Evolutionary conservation across 2,329 filamentous ascomycete genomes (phyloP).

Genomic region (Emmonsiellopsis sp.): DNA sequence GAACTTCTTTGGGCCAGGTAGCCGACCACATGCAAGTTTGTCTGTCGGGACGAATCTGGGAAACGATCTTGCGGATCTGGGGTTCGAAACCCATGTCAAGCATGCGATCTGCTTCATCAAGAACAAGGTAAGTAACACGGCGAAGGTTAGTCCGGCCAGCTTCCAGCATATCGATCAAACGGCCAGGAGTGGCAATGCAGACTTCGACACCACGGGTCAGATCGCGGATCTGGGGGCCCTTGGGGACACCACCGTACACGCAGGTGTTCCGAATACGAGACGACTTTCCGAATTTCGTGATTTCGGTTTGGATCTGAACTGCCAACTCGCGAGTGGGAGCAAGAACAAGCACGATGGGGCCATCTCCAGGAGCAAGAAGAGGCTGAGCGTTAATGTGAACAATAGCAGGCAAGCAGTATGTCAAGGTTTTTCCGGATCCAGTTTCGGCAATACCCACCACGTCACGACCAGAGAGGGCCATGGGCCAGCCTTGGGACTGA

Average conservation of each 20-base stretch:
- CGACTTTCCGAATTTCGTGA: constrained; percentile 96
- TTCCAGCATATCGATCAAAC: constrained; percentile 97
- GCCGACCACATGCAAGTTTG: constrained; percentile 99
- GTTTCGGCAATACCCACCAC: constrained; percentile 99
- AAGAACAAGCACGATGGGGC: constrained; percentile 91
- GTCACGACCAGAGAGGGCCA: constrained; percentile 95
- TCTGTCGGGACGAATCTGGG: constrained; percentile 94
- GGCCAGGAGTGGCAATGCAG: constrained; percentile 94
- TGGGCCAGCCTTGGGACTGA: constrained; percentile 97
- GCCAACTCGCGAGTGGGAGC: constrained; percentile 96
- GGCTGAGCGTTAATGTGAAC: constrained; percentile 99
- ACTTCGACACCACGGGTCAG: constrained; percentile 93
- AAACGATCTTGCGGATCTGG: constrained; percentile 97
- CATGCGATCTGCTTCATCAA: constrained; percentile 99
- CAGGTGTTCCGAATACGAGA: constrained; percentile 98
- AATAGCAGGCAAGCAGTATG: constrained; percentile 94
- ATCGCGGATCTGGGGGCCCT: constrained; percentile 93
- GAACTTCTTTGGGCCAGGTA: constrained; percentile 98
- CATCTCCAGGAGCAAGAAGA: constrained; percentile 86
- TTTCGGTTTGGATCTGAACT: constrained; percentile 97
- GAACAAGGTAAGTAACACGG: constrained; percentile 93
- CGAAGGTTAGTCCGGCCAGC: constrained; percentile 96
- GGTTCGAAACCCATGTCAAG: constrained; percentile 99
- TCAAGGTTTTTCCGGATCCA: constrained; percentile 96
- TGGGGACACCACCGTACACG: constrained; percentile 97